Evolutionary conservation across 495 filamentous ascomycete species (phyloP), one percentile per base, ranked within the genome.

Genomic region (Aspergillus indologenus): DNA sequence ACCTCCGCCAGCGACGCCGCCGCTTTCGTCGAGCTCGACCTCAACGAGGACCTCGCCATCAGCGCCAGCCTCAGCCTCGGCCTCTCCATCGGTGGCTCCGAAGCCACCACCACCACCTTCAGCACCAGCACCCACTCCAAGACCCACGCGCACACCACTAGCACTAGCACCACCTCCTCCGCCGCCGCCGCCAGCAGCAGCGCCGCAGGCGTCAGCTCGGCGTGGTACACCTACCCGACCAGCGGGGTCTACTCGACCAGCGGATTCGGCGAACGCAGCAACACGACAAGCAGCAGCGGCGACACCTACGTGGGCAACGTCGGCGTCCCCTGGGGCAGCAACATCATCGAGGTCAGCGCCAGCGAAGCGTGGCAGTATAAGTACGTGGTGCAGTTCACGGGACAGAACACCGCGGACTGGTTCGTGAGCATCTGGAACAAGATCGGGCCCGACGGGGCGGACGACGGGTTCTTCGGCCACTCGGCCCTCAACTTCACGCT

Each of bases 361-460:
- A 56, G 58, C 50, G 65, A 73, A 9, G 72, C 73, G 53, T 56
- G 64, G 56, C 57, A 68, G 23, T 75, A 81, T 64, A 68, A 80
- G 49, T 81, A 79, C 71, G 78, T 80, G 42, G 70, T 69, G 21
- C 71, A 76, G 54, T 74, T 82, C 71, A 58, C 56, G 45, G 81
- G 79, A 60, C 63, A 64, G 40, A 66, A 67, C 62, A 65, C 62
- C 20, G 68, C 69, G 9, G 19, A 67, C 59, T 77, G 77, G 66
- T 75, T 70, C 45, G 67, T 82, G 57, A 71, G 68, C 61, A 67
- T 83, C 71, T 84, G 78, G 77, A 80, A 83, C 73, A 84, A 83
- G 73, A 71, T 68, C 51, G 75, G 73, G 46, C 56, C 66, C 4
- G 71, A 76, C 31, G 73, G 71, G 31, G 54, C 60, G n/a, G 66